A percentile compares a stretch with the other conserved stretches of the same genome.
These are phyloP conservation scores for Coemansia sp. DNA, from an alignment of 192 early-diverging fungal genomes.

Conservation along the genomic window DNA sequence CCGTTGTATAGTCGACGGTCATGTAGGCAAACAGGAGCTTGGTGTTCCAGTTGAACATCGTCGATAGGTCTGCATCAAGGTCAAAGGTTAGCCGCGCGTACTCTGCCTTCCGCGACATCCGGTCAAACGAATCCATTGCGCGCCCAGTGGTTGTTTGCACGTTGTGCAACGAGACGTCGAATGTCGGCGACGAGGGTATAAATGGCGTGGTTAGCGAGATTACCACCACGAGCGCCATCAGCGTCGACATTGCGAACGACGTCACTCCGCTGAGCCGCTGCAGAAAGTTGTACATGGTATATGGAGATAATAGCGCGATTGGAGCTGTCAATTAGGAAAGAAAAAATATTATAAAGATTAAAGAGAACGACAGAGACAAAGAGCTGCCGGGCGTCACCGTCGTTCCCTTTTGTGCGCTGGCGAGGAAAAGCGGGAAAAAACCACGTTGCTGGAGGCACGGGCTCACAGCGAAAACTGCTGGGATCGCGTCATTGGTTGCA, in stretches of 20 bases:
- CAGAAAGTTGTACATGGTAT: conserved; percentile 55
- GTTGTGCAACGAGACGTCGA: conserved; percentile 29
- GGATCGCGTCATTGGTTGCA: conserved; percentile 1
- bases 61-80: conserved; percentile 49
- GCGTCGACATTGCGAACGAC: conserved; percentile 55
- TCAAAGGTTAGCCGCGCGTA: conserved; percentile 54
- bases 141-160: conserved; percentile 51
- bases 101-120: conserved; percentile 35
- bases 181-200: conserved; percentile 37
- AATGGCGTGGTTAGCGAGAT: conserved; percentile 45
- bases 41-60: conserved; percentile 59
- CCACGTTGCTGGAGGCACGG: not conserved
- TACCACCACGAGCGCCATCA: conserved; percentile 45
- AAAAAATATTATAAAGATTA: conserved; percentile 2
- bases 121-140: conserved; percentile 42
- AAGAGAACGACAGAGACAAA: not conserved
- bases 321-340: not conserved
- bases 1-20: conserved; percentile 37
- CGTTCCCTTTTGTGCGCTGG: not conserved
- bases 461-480: not conserved
- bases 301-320: too few species aligned
- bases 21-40: conserved; percentile 53
- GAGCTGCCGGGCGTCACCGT: too few species aligned
- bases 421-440: not conserved
- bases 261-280: conserved; percentile 52